Conservation (phyloP, 768 basidiomycete genomes). For the Gautieria morchelliformis region DNA sequence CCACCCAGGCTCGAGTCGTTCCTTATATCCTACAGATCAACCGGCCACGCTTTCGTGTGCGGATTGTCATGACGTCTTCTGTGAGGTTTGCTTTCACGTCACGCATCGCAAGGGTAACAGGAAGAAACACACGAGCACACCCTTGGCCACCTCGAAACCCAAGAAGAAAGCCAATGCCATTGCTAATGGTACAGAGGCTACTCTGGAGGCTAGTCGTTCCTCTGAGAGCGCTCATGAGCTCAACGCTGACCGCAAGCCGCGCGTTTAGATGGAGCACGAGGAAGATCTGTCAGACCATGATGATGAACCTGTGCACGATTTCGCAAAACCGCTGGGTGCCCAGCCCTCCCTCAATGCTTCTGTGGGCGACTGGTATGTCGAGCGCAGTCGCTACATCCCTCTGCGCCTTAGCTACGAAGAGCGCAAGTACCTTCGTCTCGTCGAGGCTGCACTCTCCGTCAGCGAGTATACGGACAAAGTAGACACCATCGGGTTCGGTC, state of each 20-base stretch:
- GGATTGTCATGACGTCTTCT: constrained; percentile 62
- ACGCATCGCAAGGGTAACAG: constrained; percentile 78
- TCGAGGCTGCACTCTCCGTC: constrained; percentile 77
- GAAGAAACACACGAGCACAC: constrained; percentile 49
- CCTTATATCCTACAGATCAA: constrained; percentile 45
- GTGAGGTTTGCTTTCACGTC: constrained; percentile 79
- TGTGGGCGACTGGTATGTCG: constrained; percentile 81
- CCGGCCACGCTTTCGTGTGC: constrained; percentile 69
- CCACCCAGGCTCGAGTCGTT: not conserved
- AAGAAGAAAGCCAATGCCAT: constrained; percentile 2
- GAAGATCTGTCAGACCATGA: constrained; percentile 26
- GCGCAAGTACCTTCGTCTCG: constrained; percentile 75
- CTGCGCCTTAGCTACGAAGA: constrained; percentile 64
- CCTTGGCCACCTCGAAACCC: constrained; percentile 22
- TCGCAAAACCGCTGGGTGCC: constrained; percentile 33
- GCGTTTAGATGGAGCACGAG: constrained; percentile 21
- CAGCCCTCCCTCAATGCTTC: constrained; percentile 51
- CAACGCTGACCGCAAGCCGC: not conserved
- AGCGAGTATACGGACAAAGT: constrained; percentile 90
- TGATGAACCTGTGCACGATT: constrained; percentile 25
- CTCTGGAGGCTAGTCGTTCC: constrained; percentile 15
- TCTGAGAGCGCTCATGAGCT: not conserved
- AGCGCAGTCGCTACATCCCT: constrained; percentile 74
- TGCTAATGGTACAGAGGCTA: constrained; percentile 6
- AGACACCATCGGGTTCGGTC: constrained; percentile 67